Base-by-base conservation (phyloP, 192 early-diverging fungal species). In the Paraglomus brasilianum region DNA sequence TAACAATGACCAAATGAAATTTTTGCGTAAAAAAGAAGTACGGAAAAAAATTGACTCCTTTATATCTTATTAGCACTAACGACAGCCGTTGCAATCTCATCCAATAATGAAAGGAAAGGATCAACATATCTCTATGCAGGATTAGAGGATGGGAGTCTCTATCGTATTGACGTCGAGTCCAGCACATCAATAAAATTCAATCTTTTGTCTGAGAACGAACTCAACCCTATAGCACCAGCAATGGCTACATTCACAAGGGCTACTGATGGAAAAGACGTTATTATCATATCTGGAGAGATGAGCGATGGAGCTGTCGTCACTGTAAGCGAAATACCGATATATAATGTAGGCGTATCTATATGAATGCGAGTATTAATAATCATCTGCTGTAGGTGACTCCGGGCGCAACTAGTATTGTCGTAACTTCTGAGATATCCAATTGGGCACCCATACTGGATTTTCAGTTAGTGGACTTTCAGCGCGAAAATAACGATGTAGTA, bases 361-460 rank as follows among this genome's bases (percentile, higher is more conserved):
- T 30, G 30, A 30, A 30, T 30, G 30, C 30, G 30, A 30, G 30
- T 30, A 3, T 30, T 30, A 30, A 30, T 30, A 30, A 30, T 30
- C 30, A 30, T 3, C 30, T 30, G 24, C 22, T 56, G 14, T 24
- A 56, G 53, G n/a, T 24, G 7, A 13, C 24, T 24, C 53, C 53
- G 6, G 14, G 39, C 5, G 24, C 53, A 19, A 56, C 24, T 13
- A 8, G 30, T 3, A 30, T 14, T 7, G 14, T 38, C 24, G 47
- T 63, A 47, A 47, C 41, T 45, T 45, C 14, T 10, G 43, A 13
- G 8, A 63, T 63, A 30, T 41, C 61, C 36, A 63, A 63, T 63
- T 63, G 61, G 61, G 61, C 61, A 14, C 61, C 61, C 44, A 63
- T 63, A 30, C 47, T 46, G 22, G 61, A 63, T 24, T 63, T 63